Evolutionary conservation across 495 filamentous ascomycete species (phyloP).

Genomic region (Xylaria curta): DNA sequence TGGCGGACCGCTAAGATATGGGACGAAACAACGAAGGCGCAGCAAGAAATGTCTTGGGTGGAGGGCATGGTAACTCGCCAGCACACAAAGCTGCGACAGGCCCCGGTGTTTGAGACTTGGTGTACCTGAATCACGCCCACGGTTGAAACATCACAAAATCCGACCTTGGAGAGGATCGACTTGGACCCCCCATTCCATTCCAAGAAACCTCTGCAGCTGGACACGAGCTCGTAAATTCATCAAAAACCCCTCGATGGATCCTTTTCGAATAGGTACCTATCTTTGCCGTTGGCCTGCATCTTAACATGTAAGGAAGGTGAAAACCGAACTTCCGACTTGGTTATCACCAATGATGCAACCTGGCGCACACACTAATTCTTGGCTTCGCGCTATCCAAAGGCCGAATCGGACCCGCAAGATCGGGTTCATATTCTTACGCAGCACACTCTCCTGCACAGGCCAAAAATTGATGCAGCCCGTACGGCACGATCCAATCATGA

Average conservation of each 20-base stretch:
- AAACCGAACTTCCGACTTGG: background rate
- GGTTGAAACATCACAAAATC: background rate
- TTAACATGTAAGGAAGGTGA: background rate
- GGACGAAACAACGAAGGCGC: conserved; percentile 23
- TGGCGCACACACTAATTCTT: background rate
- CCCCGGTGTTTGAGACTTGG: conserved; percentile 10
- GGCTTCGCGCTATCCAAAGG: background rate
- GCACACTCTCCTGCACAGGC: background rate
- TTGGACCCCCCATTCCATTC: background rate
- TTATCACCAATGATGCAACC: background rate
- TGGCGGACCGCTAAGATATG: conserved; percentile 3
- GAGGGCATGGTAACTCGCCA: background rate
- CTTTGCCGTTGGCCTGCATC: background rate
- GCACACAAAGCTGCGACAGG: conserved; percentile 17
- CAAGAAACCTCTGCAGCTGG: background rate
- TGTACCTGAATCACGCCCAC: conserved; percentile 2
- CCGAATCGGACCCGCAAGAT: background rate
- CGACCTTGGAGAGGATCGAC: background rate
- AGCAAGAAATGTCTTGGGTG: conserved; percentile 11
- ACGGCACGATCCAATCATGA: background rate
- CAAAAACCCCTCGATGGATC: background rate
- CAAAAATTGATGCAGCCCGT: background rate
- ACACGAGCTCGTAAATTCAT: background rate
- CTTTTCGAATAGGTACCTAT: background rate
- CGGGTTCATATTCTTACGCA: conserved; percentile 2